Percentiles rank a stretch among this genome's conserved stretches.
Evolutionary conservation across 78 protist genomes (phyloP).

Genomic region (Cavenderia fasciculata): DNA sequence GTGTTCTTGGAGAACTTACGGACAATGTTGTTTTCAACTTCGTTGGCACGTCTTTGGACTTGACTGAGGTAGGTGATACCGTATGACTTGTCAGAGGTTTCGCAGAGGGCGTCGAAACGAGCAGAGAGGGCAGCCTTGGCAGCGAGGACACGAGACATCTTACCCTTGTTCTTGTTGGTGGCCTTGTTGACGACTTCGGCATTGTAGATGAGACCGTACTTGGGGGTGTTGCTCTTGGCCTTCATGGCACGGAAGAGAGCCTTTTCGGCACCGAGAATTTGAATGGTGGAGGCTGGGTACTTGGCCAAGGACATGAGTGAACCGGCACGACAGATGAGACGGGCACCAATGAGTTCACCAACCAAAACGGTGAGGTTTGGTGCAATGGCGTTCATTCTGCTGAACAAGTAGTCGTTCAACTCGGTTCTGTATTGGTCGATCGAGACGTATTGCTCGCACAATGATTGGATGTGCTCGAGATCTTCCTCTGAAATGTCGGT

Average conservation of each 20-base stretch:
- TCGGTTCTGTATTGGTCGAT: constrained; percentile 91
- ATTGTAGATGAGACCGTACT: constrained; percentile 98
- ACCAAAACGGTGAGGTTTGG: constrained; percentile 97
- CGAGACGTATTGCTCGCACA: constrained; percentile 89
- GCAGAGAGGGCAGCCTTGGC: constrained; percentile 95
- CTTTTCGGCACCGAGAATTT: constrained; percentile 98
- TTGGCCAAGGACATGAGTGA: constrained; percentile 95
- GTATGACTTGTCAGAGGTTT: constrained; percentile 75
- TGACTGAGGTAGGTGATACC: constrained; percentile 83
- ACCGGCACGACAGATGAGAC: constrained; percentile 96
- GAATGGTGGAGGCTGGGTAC: constrained; percentile 98
- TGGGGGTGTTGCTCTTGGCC: constrained; percentile 96
- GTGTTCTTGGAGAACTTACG: background rate
- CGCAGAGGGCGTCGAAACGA: constrained; percentile 98
- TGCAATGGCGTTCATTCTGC: constrained; percentile 93
- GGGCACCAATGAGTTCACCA: constrained; percentile 98
- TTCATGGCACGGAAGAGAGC: constrained; percentile 97
- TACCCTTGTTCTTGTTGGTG: constrained; percentile 97
- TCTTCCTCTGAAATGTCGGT: constrained; percentile 79
- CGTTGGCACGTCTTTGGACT: constrained; percentile 87
- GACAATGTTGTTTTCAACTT: constrained; percentile 83
- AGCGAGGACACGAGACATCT: constrained; percentile 96
- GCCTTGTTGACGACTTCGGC: constrained; percentile 97
- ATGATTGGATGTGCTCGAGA: constrained; percentile 88
- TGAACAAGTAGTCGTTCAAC: constrained; percentile 93